These are phyloP conservation scores for Metschnikowia gelsemii DNA, from an alignment of 805 yeast genomes.

Conservation along the genomic window DNA sequence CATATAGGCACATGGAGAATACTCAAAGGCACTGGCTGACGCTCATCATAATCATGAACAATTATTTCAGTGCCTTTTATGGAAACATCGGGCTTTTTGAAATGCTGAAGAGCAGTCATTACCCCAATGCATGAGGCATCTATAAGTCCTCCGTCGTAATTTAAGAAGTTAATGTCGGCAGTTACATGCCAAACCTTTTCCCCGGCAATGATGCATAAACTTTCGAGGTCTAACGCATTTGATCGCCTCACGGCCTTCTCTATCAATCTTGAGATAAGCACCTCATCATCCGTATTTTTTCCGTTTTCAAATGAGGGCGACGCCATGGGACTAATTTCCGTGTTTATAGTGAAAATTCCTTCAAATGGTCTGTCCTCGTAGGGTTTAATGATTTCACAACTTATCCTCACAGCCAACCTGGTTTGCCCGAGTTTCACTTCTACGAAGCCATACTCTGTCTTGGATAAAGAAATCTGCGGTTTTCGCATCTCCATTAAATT, in stretches of 20 bases:
- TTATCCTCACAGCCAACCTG: conserved; percentile 62
- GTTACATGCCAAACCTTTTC: conserved; percentile 86
- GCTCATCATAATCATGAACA: conserved; percentile 69
- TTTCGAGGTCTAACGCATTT: conserved; percentile 86
- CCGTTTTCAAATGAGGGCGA: conserved; percentile 79
- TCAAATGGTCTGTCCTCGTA: conserved; percentile 92
- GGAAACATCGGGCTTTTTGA: conserved; percentile 78
- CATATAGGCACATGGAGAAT: conserved; percentile 88
- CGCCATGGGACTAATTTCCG: conserved; percentile 90
- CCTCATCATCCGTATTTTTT: conserved; percentile 73
- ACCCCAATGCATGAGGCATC: conserved; percentile 92
- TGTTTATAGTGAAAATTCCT: conserved; percentile 78
- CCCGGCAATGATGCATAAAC: conserved; percentile 88
- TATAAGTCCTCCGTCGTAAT: conserved; percentile 89
- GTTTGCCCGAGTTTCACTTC: conserved; percentile 79
- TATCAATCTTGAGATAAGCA: conserved; percentile 73
- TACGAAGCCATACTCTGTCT: conserved; percentile 74
- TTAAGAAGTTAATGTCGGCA: conserved; percentile 85
- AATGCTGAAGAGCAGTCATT: conserved; percentile 81
- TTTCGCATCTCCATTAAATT: conserved; percentile 60
- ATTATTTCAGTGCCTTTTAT: conserved; percentile 64
- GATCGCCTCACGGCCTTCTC: conserved; percentile 92
- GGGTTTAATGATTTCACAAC: conserved; percentile 76
- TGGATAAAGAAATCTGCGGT: conserved; percentile 58
- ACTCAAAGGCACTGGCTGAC: conserved; percentile 84